These are phyloP conservation scores for Plantago coronopus DNA, from an alignment of 305 asterid species.

Conservation along the genomic window DNA sequence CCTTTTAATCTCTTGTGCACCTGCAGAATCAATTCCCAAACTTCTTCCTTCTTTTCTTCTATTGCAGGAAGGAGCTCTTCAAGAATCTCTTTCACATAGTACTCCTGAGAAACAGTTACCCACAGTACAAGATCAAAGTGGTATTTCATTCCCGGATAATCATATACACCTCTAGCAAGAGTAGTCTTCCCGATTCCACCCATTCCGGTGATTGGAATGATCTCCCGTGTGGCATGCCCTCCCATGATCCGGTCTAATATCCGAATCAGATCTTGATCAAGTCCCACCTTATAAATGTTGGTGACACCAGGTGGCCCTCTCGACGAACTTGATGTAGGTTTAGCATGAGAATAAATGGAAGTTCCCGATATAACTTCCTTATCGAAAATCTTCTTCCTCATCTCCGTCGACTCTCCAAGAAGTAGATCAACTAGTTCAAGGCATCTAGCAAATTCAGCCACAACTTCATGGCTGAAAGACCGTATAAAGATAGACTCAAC, in stretches of 20 bases:
- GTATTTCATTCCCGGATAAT: neutral
- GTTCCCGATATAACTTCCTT: neutral
- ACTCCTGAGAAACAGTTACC: neutral
- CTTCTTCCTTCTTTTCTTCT: neutral
- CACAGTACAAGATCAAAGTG: neutral
- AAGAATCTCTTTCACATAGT: neutral
- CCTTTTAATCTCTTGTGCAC: neutral
- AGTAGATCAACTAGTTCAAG: neutral
- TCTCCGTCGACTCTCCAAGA: neutral
- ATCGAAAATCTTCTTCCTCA: neutral
- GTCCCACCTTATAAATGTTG: neutral
- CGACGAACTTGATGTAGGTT: neutral
- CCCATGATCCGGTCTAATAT: neutral
- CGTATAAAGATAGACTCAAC: neutral
- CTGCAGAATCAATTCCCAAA: neutral
- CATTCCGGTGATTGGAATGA: constrained; percentile 2
- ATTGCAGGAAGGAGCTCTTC: neutral
- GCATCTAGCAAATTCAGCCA: neutral
- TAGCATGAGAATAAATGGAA: too few relatives aligned
- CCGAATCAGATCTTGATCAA: neutral
- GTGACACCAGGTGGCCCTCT: neutral
- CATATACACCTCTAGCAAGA: neutral
- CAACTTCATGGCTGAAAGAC: neutral
- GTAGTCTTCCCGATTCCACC: constrained; percentile 8
- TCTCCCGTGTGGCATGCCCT: neutral